Conservation (phyloP, 345 rosid genomes). For the Rhodamnia rubescens region DNA sequence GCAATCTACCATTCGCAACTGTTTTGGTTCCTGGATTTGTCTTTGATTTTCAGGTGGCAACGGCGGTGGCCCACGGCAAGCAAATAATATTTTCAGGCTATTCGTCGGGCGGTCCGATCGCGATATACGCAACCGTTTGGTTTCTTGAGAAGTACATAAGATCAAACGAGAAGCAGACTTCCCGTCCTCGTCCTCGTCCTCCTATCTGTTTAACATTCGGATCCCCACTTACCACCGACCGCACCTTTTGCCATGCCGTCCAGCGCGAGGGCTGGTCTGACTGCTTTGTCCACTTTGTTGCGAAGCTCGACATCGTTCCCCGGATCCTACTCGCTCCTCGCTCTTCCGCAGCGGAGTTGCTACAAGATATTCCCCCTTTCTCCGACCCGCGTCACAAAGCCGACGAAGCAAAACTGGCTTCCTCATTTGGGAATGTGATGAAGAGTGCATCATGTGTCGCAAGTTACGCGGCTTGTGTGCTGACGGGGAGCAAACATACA, state of each 20-base stretch:
- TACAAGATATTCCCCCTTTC: slow-evolving; percentile 19
- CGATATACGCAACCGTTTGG: slow-evolving; percentile 60
- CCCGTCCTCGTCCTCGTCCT: slow-evolving; percentile 1
- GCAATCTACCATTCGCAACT: background rate
- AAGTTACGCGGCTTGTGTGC: slow-evolving; percentile 37
- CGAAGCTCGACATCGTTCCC: slow-evolving; percentile 63
- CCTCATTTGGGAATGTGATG: slow-evolving; percentile 36
- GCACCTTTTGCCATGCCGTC: slow-evolving; percentile 51
- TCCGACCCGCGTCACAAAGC: slow-evolving; percentile 5
- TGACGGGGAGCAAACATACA: slow-evolving; percentile 53
- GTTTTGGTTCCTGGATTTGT: background rate
- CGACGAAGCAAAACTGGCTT: background rate
- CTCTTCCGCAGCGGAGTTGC: slow-evolving; percentile 14
- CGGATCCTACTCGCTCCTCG: slow-evolving; percentile 48
- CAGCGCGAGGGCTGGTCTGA: slow-evolving; percentile 62
- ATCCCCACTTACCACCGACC: slow-evolving; percentile 68
- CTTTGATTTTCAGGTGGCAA: slow-evolving; percentile 29
- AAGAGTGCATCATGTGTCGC: slow-evolving; percentile 39
- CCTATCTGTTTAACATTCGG: slow-evolving; percentile 69
- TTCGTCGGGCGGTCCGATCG: slow-evolving; percentile 67
- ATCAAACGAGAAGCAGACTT: background rate
- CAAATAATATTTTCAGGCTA: slow-evolving; percentile 71
- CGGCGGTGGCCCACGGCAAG: slow-evolving; percentile 19
- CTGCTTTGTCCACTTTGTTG: slow-evolving; percentile 49
- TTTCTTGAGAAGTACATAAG: slow-evolving; percentile 26